A percentile compares a stretch with the other conserved stretches of the same genome.
Conservation (phyloP, 2,329 filamentous ascomycete genomes). For the Ilyonectria mors-panacis region DNA sequence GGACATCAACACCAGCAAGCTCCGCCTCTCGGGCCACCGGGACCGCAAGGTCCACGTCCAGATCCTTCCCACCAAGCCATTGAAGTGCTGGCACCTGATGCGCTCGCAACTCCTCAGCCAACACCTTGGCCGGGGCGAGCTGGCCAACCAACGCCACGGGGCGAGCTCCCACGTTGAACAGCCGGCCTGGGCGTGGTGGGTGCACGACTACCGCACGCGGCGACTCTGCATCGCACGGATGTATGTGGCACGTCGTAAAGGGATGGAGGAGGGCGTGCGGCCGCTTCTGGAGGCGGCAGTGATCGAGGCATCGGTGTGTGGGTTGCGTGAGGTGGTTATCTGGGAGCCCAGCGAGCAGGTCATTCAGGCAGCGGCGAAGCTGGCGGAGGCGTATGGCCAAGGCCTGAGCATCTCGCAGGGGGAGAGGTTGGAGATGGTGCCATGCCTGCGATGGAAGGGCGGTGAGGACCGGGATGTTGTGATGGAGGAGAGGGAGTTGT, state of each 20-base stretch:
- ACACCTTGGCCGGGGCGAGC: conserved; percentile 35
- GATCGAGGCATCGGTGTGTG: conserved; percentile 51
- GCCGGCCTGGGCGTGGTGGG: conserved; percentile 54
- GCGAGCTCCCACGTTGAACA: conserved; percentile 34
- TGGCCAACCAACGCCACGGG: conserved; percentile 3
- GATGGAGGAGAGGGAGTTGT: conserved; percentile 46
- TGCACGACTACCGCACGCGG: conserved; percentile 51
- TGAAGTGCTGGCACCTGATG: conserved; percentile 53
- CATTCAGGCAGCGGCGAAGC: conserved; percentile 45
- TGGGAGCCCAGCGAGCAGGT: conserved; percentile 56
- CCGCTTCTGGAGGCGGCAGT: conserved; percentile 53
- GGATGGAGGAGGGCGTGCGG: conserved; percentile 45
- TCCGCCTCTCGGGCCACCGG: conserved; percentile 39
- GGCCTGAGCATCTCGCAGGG: conserved; percentile 46
- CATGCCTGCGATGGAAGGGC: conserved; percentile 55
- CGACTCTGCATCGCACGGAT: conserved; percentile 39
- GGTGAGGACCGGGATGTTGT: conserved; percentile 45
- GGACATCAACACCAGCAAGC: conserved; percentile 45
- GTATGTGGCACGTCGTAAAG: conserved; percentile 33
- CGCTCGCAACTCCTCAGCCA: conserved; percentile 49
- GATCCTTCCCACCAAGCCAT: conserved; percentile 49
- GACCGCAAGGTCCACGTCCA: conserved; percentile 52
- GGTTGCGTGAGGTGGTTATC: conserved; percentile 52
- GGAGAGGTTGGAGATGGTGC: conserved; percentile 51
- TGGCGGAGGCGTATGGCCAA: conserved; percentile 56